A percentile compares a stretch with the other conserved stretches of the same genome.
phyloP scores from a whole-genome alignment of 805 yeast species.

The Barnettozyma botsteinii region DNA sequence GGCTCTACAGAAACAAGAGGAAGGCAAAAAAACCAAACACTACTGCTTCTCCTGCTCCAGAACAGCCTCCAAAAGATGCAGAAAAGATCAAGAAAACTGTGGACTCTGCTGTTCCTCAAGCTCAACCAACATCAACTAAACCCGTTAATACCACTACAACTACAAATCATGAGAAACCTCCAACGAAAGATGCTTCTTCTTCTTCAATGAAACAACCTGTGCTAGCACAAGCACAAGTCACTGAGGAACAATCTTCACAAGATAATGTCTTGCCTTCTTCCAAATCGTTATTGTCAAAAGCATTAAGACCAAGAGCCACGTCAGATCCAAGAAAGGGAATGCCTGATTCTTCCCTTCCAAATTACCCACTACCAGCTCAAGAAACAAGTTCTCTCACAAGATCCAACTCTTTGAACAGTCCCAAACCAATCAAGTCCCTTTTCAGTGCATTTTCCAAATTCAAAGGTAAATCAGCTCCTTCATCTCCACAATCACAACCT shows the following conservation, averaged over 20 bases:
- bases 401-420: constrained; percentile 10
- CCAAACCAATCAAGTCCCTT: constrained; percentile 25
- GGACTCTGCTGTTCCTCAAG: too few species aligned
- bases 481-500: constrained; percentile 18
- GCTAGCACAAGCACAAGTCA: constrained; percentile 4
- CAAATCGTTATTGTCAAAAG: constrained; percentile 20
- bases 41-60: not conserved
- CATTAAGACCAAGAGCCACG: constrained; percentile 22
- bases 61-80: not conserved
- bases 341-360: constrained; percentile 1
- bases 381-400: not conserved
- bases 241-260: constrained; percentile 10
- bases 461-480: constrained; percentile 17
- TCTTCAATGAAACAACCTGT: too few species aligned
- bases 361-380: constrained; percentile 1
- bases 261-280: constrained; percentile 6
- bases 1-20: constrained; percentile 78
- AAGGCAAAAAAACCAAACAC: constrained; percentile 25
- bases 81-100: too few species aligned
- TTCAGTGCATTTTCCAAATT: constrained; percentile 28
- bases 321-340: constrained; percentile 22
- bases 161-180: constrained; percentile 1
- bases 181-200: constrained; percentile 10
- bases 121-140: too few species aligned
- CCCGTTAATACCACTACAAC: not conserved